phyloP scores from a whole-genome alignment of 1,284 basidiomycete species.

The Coriolopsis trogii region DNA sequence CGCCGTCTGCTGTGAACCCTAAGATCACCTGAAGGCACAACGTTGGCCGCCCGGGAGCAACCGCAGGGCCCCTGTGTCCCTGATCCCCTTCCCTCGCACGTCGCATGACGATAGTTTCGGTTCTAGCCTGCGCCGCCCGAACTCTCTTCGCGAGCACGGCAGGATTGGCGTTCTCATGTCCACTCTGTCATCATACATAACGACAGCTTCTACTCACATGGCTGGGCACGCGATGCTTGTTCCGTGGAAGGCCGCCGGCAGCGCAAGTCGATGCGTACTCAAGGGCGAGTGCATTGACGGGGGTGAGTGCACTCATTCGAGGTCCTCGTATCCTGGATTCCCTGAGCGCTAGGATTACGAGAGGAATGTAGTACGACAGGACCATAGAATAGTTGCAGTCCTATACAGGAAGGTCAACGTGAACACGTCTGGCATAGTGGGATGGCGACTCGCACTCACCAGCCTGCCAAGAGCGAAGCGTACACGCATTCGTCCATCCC shows the following conservation, averaged over 20 bases:
- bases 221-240: slow-evolving; percentile 12
- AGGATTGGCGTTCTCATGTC: slow-evolving; percentile 12
- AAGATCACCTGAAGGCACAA: slow-evolving; percentile 10
- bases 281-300: too few species aligned
- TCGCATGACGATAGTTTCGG: slow-evolving; percentile 14
- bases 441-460: slow-evolving; percentile 12
- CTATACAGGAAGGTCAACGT: slow-evolving; percentile 17
- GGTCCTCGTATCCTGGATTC: too few species aligned
- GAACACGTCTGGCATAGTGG: slow-evolving; percentile 12
- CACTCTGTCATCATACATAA: slow-evolving; percentile 10
- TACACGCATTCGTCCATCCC: slow-evolving; percentile 10
- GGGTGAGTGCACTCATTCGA: background rate
- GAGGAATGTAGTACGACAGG: slow-evolving; percentile 21
- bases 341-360: slow-evolving; percentile 2
- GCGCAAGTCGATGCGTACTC: too few species aligned
- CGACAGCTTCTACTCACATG: slow-evolving; percentile 14
- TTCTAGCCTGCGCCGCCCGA: slow-evolving; percentile 16
- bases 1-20: background rate
- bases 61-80: slow-evolving; percentile 1
- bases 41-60: slow-evolving; percentile 5
- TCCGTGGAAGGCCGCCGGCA: too few species aligned
- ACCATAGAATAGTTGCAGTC: slow-evolving; percentile 20
- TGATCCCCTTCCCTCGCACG: background rate
- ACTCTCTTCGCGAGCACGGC: slow-evolving; percentile 8
- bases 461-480: slow-evolving; percentile 15